phyloP scores from a whole-genome alignment of 768 basidiomycete species.

The Naganishia kalamii region DNA sequence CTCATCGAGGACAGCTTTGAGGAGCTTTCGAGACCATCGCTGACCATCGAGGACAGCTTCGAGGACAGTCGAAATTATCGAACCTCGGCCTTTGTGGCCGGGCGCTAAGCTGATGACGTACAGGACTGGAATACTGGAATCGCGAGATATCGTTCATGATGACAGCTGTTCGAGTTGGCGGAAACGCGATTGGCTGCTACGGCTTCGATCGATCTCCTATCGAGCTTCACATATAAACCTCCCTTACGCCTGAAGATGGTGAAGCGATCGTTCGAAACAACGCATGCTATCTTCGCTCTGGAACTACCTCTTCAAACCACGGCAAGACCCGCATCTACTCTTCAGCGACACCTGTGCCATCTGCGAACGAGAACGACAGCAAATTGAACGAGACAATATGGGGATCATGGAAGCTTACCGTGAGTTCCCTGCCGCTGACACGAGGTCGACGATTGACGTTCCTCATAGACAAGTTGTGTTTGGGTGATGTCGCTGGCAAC shows the following conservation, averaged over 20 bases:
- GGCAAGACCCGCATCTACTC: slow-evolving; percentile 5
- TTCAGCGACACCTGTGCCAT: slow-evolving; percentile 15
- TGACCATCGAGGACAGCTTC: background rate
- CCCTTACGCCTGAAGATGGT: background rate
- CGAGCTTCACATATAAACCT: too few relatives aligned
- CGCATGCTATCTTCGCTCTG: background rate
- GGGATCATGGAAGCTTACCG: slow-evolving; percentile 3
- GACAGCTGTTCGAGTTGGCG: too few relatives aligned
- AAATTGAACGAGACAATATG: background rate
- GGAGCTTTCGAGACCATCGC: too few relatives aligned
- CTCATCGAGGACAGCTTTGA: too few relatives aligned
- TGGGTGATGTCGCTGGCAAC: slow-evolving; percentile 13
- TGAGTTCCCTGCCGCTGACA: background rate
- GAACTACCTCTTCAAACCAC: background rate
- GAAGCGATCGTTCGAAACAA: background rate
- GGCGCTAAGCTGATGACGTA: background rate
- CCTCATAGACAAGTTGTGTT: slow-evolving; percentile 10
- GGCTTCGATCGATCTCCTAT: too few relatives aligned
- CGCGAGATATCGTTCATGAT: background rate
- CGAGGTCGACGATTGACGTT: background rate
- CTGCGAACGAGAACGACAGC: slow-evolving; percentile 1
- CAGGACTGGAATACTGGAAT: background rate
- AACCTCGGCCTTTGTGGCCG: background rate
- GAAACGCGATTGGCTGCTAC: too few relatives aligned
- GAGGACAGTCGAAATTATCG: background rate